These are phyloP conservation scores for Thraustochytrium striatum DNA, from an alignment of 352 stramenopile genomes.

Conservation along the genomic window DNA sequence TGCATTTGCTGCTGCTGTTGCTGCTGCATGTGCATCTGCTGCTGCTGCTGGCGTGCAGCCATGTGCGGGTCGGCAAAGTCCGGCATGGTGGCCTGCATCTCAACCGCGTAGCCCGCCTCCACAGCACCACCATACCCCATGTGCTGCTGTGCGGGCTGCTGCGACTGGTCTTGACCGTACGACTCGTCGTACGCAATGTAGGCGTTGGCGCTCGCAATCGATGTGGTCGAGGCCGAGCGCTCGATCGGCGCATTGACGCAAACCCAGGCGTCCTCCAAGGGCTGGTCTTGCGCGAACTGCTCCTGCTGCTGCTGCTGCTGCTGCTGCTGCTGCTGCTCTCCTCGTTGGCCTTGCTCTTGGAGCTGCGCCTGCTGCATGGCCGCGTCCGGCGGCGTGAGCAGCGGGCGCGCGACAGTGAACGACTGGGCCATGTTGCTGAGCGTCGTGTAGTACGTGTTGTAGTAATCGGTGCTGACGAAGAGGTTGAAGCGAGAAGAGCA, in stretches of 20 bases:
- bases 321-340: conserved; percentile 20
- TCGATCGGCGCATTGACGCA: neutral
- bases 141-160: too few species aligned
- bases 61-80: neutral
- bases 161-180: neutral
- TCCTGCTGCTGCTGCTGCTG: neutral
- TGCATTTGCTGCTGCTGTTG: too few species aligned
- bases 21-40: too few species aligned
- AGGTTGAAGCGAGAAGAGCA: conserved; percentile 43
- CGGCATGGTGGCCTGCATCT: neutral
- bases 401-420: neutral
- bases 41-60: neutral
- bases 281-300: neutral
- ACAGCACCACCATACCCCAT: too few species aligned
- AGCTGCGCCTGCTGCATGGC: neutral
- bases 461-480: conserved; percentile 41
- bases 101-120: neutral
- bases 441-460: conserved; percentile 43
- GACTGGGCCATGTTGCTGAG: conserved; percentile 26
- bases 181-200: neutral
- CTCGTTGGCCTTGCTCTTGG: too few species aligned
- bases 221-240: neutral
- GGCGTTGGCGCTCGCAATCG: neutral
- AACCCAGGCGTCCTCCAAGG: neutral
- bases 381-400: neutral